Evolutionary conservation across 306 rosid genomes (phyloP).

Genomic region (Cajanus cajan): DNA sequence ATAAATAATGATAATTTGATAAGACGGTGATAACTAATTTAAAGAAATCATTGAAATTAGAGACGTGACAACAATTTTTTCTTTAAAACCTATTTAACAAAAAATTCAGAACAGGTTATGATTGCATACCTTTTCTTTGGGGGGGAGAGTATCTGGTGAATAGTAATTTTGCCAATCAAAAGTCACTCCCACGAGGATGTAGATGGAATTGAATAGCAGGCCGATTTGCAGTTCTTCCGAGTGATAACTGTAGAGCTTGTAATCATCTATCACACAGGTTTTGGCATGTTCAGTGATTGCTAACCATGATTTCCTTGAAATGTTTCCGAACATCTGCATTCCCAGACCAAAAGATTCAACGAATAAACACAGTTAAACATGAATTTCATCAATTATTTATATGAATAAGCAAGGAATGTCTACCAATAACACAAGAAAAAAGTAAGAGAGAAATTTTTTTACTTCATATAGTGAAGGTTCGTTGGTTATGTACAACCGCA

Average conservation of each 20-base stretch:
- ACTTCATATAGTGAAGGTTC: conserved; percentile 38
- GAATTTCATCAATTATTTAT: neutral
- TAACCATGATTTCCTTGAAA: conserved; percentile 43
- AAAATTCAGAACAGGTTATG: neutral
- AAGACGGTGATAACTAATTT: neutral
- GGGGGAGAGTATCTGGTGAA: conserved; percentile 31
- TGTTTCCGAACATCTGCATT: conserved; percentile 47
- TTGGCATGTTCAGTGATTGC: conserved; percentile 53
- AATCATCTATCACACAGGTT: conserved; percentile 40
- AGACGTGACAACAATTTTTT: neutral
- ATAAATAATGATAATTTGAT: neutral
- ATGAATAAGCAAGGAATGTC: neutral
- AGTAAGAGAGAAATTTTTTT: conserved; percentile 5
- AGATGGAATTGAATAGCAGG: conserved; percentile 48
- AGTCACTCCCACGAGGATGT: conserved; percentile 48
- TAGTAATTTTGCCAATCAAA: conserved; percentile 23
- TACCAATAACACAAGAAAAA: neutral
- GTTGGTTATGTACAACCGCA: conserved; percentile 35
- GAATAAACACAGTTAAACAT: neutral
- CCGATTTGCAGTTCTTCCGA: conserved; percentile 8
- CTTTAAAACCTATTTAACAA: neutral
- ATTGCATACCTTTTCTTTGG: conserved; percentile 29
- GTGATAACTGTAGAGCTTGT: conserved; percentile 28
- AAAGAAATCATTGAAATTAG: conserved; percentile 18
- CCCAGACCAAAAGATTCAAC: conserved; percentile 12